Base-by-base conservation (phyloP, 2,329 filamentous ascomycete species). In the Periglandula ipomoeae region DNA sequence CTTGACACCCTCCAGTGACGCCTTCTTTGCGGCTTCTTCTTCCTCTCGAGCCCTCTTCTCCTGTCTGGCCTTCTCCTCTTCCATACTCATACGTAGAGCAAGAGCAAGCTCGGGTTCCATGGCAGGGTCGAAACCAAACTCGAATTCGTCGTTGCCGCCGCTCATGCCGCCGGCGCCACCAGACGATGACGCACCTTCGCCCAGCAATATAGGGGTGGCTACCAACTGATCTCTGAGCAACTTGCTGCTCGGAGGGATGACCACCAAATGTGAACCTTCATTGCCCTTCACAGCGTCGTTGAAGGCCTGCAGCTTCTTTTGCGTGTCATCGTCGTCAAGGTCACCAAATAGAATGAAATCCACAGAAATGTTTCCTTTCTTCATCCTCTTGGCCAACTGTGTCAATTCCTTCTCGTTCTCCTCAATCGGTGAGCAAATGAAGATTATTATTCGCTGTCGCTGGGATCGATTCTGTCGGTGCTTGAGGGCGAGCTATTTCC, bases 391-490 rank as follows among this genome's bases (percentile, higher is more conserved):
- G 40, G 93, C 90, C 26, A 98, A 78, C 63, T 88, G 87, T 53
- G 90, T 79, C 45, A 98, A 81, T 47, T 85, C 82, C 72, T 93
- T 93, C 68, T 96, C 87, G 55, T 88, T 85, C 63, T 98, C 93
- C 53, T 83, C 78, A 62, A 97, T 84, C 24, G 90, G 87, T 38
- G 89, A 95, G 78, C 93, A 98, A 55, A 90, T 85, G 68, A 98
- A 96, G 52, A 94, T 89, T 69, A 98, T 86, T 75, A 98, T 95
- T 57, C 93, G 87, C 76, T 95, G 90, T 59, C 89, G 83, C 71
- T 97, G 93, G 44, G 88, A 89, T 70, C 95, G 95, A 73, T 98
- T 97, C 72, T 95, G 90, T 61, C 93, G 85, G 72, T 98, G 93
- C 73, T 97, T 97, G 61, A 98, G 79, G 37, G 93, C 93, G 60